Base-by-base conservation (phyloP, 441 rosid species). In the Populus hybrid region DNA sequence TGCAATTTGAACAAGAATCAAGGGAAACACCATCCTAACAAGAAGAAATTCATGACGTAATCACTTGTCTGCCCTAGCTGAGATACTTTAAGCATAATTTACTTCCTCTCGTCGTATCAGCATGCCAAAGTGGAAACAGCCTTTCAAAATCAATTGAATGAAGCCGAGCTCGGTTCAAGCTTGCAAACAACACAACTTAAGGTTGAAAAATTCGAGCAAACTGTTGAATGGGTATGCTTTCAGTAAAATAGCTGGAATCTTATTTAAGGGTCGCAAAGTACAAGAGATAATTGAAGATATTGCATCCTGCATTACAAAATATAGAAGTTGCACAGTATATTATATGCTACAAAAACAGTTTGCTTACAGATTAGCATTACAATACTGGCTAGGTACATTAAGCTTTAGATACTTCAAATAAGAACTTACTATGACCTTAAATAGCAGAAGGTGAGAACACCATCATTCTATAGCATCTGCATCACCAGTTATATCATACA, bases 341-440 rank as follows among this genome's bases (percentile, higher is more conserved):
- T 53, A 71, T 64, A 73, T n/a, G 61, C 74, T 21, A 10, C 14
- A 11, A 67, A 71, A 68, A 79, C 78, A 73, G 57, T 61, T 36
- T 71, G 8, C 75, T 69, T 70, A 74, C 82, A 78, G 30, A 65
- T 59, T 66, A 75, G 50, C 72, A 68, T 66, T 67, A 53, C 35
- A 40, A 28, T 5, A 78, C 69, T 28, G n/a, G 63, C 7, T 74
- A 66, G 21, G 67, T 42, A 73, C 50, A 76, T 63, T 11, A 36
- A 42, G 18, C 70, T 61, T 73, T 26, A 53, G 34, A 35, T 36
- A 67, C 61, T 70, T 68, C 61, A 46, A 35, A 53, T 11, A 24
- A 35, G 40, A 71, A 18, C 46, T 64, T 72, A 34, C 70, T 30
- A 66, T 20, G 38, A 67, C 42, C 78, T 26, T 65, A 35, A 36